Evolutionary conservation across 306 rosid species (phyloP), one percentile per base, ranked within the genome.

Genomic region (barrel medic (Medicago truncatula)): DNA sequence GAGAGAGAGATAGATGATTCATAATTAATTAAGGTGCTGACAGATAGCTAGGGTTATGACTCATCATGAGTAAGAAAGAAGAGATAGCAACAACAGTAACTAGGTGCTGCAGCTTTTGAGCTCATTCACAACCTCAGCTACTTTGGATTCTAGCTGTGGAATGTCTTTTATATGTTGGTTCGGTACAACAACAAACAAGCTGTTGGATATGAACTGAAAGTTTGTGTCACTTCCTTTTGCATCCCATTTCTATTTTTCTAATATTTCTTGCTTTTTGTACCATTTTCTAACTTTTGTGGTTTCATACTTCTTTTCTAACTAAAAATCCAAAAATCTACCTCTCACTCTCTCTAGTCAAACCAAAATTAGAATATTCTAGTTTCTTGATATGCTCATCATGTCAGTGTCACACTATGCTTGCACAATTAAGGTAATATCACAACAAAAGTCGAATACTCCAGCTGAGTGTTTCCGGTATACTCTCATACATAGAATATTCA

Each of bases 101-200:
- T 62, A 63, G 44, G 69, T 54, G 28, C 13, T 41, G 71, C 96
- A 90, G 89, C 94, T 87, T 89, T 93, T 86, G 89, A 87, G 86
- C 67, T 88, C 88, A 87, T 87, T 72, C 76, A 80, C 80, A 86
- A 72, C 63, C 83, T 89, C 92, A 91, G 97, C 93, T 83, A 91
- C 71, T 89, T 91, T 94, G 97, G 92, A 86, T 58, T 86, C 61
- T 72, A 81, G 92, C 82, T 85, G 70, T 52, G 75, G 78, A 28
- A 74, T 81, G 49, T 78, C 20, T 52, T 67, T 65, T 85, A 65
- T 70, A 64, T 81, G 43, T 79, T 81, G 80, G 70, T 67, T 60
- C 11, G 69, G 11, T 56, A 83, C 96, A 79, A 86, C 40, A 60
- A 31, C 25, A 78, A 86, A 86, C 87, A n/a, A 20, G 31, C 31